Evolutionary conservation across 495 filamentous ascomycete species (phyloP), one percentile per base, ranked within the genome.

Genomic region (Chlorociboria aeruginascens): DNA sequence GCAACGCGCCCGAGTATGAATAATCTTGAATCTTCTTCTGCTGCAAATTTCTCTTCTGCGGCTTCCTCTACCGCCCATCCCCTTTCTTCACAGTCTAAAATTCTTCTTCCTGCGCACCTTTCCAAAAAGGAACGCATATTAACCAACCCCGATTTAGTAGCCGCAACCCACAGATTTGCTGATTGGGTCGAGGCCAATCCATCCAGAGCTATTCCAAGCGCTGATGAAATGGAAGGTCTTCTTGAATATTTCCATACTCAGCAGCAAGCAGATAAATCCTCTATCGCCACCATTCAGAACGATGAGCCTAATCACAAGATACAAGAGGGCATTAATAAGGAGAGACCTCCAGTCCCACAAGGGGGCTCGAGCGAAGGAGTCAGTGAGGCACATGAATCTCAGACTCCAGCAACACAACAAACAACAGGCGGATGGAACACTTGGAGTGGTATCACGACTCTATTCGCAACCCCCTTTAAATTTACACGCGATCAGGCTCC

Each of bases 81-180:
- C 34, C 6, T 36, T 14, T 25, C 20, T 4, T 4, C 20, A 25
- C 20, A 1, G 2, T 25, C 8, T 11, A 46, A 17, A 12, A 20
- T 38, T 20, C 14, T 38, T 12, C 16, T 36, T 46, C 44, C 44
- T 12, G 16, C 44, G n/a, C 3, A 17, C 29, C 33, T 8, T 36
- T 38, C 32, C 1, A 9, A 29, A 4, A 12, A 17, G 8, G 14
- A 29, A 17, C 6, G 36, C 8, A 3, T 46, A 46, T 46, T 46
- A 46, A 46, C 44, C 1, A 28, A 17, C 10, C 44, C 30, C 12
- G 17, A 38, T 31, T 13, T 50, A 20, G 37, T 50, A 50, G 48
- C 36, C 17, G 12, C 31, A 3, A 20, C 25, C 8, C 40, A 20
- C 20, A 14, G 11, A 30, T 33, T 44, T 9, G 12, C 20, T 17